Base-by-base conservation (phyloP, 177 flowering plant species). In the Telopea speciosissima region DNA sequence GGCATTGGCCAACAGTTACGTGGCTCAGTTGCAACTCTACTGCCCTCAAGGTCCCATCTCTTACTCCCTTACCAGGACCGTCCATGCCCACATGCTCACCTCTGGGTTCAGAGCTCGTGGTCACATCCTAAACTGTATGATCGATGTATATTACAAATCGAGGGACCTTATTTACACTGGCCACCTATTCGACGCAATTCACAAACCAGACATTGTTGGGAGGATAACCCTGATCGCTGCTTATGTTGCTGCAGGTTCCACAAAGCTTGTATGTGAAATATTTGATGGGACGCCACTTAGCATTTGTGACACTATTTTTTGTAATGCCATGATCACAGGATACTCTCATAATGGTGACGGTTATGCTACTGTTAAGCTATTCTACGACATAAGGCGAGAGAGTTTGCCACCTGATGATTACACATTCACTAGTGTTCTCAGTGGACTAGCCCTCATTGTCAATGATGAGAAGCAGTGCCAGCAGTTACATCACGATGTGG, bases 251-350 rank as follows among this genome's bases (percentile, higher is more conserved):
- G 42, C 80, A 1, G 81, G 85, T 23, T 56, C 84, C 59, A 60
- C 77, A 12, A 78, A 71, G 70, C 67, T 73, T 14, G 89, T 91
- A 0, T 45, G 79, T 31, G 74, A 82, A 44, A 54, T 89, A 22
- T 90, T 88, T 72, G 73, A 75, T 22, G 65, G 24, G 24, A 87
- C 84, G 9, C 86, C 90, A 1, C 33, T 86, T 21, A n/a, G 78
- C 17, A 76, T 83, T 42, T 79, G 93, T 3, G 97, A 90, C 61
- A 77, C 82, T 24, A 86, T 89, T 60, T 79, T 72, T 21, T 87
- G 86, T 68, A 92, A 90, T 49, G 88, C 97, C 25, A 84, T 92
- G 93, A 89, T 89, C 69, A 83, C 89, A 8, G 87, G 81, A 62
- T 88, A 74, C 69, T 79, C 84, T 0, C 91, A 80, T 67, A 86